A percentile compares a stretch with the other conserved stretches of the same genome.
Evolutionary conservation across 179 eudicot species (phyloP).

Genomic region (Gypsophila paniculata): DNA sequence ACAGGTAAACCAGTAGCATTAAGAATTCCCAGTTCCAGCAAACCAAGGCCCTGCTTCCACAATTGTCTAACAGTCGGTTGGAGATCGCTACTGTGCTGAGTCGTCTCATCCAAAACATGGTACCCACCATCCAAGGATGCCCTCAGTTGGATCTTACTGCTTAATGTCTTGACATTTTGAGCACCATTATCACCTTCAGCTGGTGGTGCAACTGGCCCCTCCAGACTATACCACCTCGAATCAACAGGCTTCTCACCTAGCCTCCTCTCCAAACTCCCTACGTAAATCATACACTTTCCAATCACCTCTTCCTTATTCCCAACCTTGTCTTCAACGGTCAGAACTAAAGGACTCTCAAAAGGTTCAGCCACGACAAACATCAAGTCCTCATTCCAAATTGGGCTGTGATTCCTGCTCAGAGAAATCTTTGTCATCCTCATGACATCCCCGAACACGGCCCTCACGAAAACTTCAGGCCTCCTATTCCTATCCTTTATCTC

Average conservation of each 20-base stretch:
- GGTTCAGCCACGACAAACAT: slow-evolving; percentile 63
- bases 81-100: slow-evolving; percentile 27
- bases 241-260: slow-evolving; percentile 25
- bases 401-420: slow-evolving; percentile 27
- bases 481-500: slow-evolving; percentile 39
- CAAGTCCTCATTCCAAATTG: slow-evolving; percentile 60
- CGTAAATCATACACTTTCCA: slow-evolving; percentile 30
- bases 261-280: slow-evolving; percentile 25
- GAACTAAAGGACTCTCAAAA: slow-evolving; percentile 41
- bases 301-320: slow-evolving; percentile 39
- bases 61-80: slow-evolving; percentile 31
- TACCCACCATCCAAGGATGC: slow-evolving; percentile 32
- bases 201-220: slow-evolving; percentile 1
- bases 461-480: slow-evolving; percentile 43
- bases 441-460: slow-evolving; percentile 32
- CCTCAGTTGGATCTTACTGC: slow-evolving; percentile 30
- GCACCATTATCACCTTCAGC: background rate
- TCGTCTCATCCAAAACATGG: slow-evolving; percentile 32
- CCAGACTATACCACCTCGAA: slow-evolving; percentile 28
- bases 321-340: slow-evolving; percentile 45
- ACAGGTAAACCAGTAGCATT: slow-evolving; percentile 26
- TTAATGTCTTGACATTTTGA: background rate
- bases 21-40: slow-evolving; percentile 31
- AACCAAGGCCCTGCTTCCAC: slow-evolving; percentile 31
- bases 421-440: slow-evolving; percentile 34